These are phyloP conservation scores for Fraxinus angustifolia DNA, from an alignment of 305 asterid species.

Conservation along the genomic window DNA sequence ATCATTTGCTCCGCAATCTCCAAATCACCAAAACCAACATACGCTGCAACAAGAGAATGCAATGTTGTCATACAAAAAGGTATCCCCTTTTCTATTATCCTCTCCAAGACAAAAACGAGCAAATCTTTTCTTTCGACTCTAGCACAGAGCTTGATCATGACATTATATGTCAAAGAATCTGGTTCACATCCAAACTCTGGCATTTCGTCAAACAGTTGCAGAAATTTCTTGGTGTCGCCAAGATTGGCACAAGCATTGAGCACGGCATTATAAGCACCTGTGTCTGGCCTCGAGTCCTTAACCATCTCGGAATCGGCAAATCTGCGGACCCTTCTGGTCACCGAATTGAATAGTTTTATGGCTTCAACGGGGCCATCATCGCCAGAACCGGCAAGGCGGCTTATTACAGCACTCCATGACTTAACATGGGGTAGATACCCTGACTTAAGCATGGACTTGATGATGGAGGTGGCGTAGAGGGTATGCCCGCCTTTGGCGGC, in stretches of 20 bases:
- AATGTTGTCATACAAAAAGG: constrained; percentile 67
- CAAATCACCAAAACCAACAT: constrained; percentile 81
- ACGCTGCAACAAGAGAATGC: constrained; percentile 90
- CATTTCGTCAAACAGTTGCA: constrained; percentile 81
- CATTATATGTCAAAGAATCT: constrained; percentile 73
- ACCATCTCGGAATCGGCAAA: constrained; percentile 45
- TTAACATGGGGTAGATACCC: constrained; percentile 91
- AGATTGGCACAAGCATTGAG: constrained; percentile 84
- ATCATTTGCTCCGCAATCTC: constrained; percentile 68
- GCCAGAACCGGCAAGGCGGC: constrained; percentile 63
- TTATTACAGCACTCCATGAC: constrained; percentile 90
- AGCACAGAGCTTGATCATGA: constrained; percentile 82
- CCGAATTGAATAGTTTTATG: constrained; percentile 52
- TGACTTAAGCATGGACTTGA: constrained; percentile 82
- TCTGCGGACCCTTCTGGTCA: constrained; percentile 47
- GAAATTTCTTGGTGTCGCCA: constrained; percentile 59
- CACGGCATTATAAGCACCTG: constrained; percentile 83
- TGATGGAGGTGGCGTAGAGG: constrained; percentile 71
- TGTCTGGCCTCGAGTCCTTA: constrained; percentile 69
- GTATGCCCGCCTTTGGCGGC: constrained; percentile 85
- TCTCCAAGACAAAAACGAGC: constrained; percentile 76
- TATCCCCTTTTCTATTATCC: constrained; percentile 56
- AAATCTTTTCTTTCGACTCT: constrained; percentile 70
- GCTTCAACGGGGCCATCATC: constrained; percentile 87
- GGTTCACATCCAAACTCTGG: constrained; percentile 63